Conservation (phyloP, 2,329 filamentous ascomycete species). For the Trichophyton simii region DNA sequence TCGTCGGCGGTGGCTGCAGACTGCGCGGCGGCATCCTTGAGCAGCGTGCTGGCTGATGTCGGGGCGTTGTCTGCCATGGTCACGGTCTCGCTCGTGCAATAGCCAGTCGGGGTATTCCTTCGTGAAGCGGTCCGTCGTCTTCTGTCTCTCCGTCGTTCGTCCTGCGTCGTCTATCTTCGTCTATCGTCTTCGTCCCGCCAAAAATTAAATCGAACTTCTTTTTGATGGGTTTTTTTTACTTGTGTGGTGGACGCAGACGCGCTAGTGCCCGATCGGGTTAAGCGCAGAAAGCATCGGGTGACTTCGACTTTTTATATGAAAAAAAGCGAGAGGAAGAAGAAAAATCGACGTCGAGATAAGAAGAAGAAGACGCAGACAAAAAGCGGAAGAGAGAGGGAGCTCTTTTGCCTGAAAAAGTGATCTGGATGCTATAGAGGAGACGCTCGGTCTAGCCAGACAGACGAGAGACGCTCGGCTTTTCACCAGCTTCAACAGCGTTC, state of each 20-base stretch:
- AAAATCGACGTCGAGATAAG: not conserved
- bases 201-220: not conserved
- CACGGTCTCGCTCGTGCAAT: constrained; percentile 11
- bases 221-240: not conserved
- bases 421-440: not conserved
- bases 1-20: constrained; percentile 34
- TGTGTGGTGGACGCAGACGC: constrained; percentile 2
- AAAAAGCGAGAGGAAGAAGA: not conserved
- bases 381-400: not conserved
- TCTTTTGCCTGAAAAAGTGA: not conserved
- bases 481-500: not conserved
- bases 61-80: constrained; percentile 42
- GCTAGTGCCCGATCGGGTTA: constrained; percentile 7
- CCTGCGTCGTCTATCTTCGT: constrained; percentile 1
- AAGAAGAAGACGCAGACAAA: not conserved
- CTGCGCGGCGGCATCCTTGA: constrained; percentile 38
- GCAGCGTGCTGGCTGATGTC: constrained; percentile 38
- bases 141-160: not conserved
- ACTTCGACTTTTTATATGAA: not conserved
- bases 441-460: not conserved
- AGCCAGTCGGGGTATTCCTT: not conserved
- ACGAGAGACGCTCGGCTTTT: not conserved
- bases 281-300: constrained; percentile 1
- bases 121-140: not conserved
- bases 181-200: not conserved